Evolutionary conservation across 2,329 filamentous ascomycete species (phyloP), one percentile per base, ranked within the genome.

Genomic region (Pseudogymnoascus sp.): DNA sequence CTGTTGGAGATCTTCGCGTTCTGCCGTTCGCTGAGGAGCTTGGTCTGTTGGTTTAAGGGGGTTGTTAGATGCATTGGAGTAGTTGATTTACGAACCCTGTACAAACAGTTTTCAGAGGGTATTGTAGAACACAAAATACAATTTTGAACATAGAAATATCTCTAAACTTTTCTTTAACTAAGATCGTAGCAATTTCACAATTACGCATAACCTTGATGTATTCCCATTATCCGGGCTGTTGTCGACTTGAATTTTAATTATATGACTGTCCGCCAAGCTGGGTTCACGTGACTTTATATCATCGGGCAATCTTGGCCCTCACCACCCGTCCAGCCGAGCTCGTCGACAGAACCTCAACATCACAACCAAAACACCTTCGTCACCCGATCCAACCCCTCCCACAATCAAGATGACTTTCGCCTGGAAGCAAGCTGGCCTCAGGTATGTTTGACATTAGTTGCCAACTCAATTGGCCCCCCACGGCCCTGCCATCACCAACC

Each of bases 391-490:
- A 66, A 69, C 69, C 62, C 39, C 60, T 60, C 65, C 65, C 67
- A 66, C 69, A 66, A 21, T 64, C 62, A 65, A 65, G 73, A 99
- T 98, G 95, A 84, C 90, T 81, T 93, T 93, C 83, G 91, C 93
- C 78, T 99, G 93, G 95, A 98, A 97, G 90, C 87, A 93, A 77
- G 91, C 95, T 79, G 95, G 95, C 81, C 84, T 98, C 78, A 96
- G 72, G 73, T 75, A 74, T 45, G 73, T 71, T 31, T 10, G 34
- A 3, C 13, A 23, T 54, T 10, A 45, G 60, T 23, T 23, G 62
- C 37, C 36, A 14, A 10, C 37, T 13, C 63, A 66, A 70, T 67
- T 67, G 70, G 73, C 74, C 66, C 23, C 19, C 37, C 8, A 62
- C 41, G 61, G 34, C 37, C 23, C 62, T 28, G 31, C 61, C 43